Percentiles rank a stretch among this genome's conserved stretches.
Evolutionary conservation across 441 rosid genomes (phyloP).

Genomic region (Gossypium davidsonii): DNA sequence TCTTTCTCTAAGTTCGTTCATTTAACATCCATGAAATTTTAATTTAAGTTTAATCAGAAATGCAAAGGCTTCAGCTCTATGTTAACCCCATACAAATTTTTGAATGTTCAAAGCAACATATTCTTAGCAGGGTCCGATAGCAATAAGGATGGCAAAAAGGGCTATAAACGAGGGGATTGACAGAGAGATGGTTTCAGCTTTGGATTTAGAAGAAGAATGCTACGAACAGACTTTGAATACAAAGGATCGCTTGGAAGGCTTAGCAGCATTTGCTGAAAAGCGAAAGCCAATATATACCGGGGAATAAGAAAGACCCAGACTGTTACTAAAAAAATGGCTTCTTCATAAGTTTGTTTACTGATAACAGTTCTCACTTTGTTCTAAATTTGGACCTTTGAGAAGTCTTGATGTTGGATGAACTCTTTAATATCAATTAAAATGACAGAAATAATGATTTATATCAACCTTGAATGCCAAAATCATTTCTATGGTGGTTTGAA

Average conservation of each 20-base stretch:
- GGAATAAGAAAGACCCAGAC: slow-evolving; percentile 22
- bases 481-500: neutral
- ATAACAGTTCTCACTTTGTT: neutral
- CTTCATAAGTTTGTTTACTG: neutral
- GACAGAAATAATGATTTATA: neutral
- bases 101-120: neutral
- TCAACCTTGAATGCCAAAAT: neutral
- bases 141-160: slow-evolving; percentile 69
- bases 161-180: slow-evolving; percentile 64
- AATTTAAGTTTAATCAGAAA: neutral
- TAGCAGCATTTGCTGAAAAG: slow-evolving; percentile 86
- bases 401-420: too few relatives aligned
- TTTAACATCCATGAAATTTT: slow-evolving; percentile 7
- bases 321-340: neutral
- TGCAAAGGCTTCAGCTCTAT: neutral
- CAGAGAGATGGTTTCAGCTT: slow-evolving; percentile 40
- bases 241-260: slow-evolving; percentile 81
- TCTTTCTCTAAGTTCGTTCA: neutral
- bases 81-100: neutral
- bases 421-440: too few relatives aligned
- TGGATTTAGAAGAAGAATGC: slow-evolving; percentile 73
- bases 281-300: slow-evolving; percentile 72
- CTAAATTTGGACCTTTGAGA: neutral
- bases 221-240: slow-evolving; percentile 53
- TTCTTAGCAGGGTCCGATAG: slow-evolving; percentile 65